Conservation (phyloP, 2,329 filamentous ascomycete genomes). For the Pseudogymnoascus sp. region DNA sequence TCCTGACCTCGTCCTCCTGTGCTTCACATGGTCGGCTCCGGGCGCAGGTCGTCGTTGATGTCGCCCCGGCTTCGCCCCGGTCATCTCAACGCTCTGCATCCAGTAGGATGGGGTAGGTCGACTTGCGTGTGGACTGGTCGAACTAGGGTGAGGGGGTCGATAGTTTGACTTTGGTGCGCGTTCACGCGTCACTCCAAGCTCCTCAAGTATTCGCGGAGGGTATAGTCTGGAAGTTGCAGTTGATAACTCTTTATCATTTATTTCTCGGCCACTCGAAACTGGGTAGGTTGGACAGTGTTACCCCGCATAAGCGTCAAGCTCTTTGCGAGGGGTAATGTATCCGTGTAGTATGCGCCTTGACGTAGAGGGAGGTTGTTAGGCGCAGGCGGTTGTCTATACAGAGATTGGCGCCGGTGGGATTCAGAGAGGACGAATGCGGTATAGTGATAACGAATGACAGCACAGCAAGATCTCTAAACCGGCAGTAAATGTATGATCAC, state of each 20-base stretch:
- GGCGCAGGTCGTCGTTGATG: slow-evolving; percentile 26
- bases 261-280: neutral
- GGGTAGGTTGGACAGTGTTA: neutral
- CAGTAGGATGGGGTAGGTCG: neutral
- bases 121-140: neutral
- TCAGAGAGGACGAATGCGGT: neutral
- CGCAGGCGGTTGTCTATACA: neutral
- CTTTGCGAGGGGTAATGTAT: neutral
- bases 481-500: neutral
- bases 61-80: slow-evolving; percentile 21
- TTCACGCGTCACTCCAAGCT: neutral
- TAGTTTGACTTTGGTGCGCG: neutral
- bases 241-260: neutral
- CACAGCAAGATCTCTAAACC: neutral
- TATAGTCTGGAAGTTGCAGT: neutral
- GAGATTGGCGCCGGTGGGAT: neutral
- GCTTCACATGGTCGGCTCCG: slow-evolving; percentile 57
- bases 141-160: neutral
- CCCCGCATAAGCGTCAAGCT: neutral
- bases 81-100: slow-evolving; percentile 25
- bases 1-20: slow-evolving; percentile 85
- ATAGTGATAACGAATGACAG: neutral
- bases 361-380: neutral
- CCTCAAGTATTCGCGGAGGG: neutral
- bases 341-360: neutral